phyloP scores from a whole-genome alignment of 441 rosid species.

The Raphanus hybrid region DNA sequence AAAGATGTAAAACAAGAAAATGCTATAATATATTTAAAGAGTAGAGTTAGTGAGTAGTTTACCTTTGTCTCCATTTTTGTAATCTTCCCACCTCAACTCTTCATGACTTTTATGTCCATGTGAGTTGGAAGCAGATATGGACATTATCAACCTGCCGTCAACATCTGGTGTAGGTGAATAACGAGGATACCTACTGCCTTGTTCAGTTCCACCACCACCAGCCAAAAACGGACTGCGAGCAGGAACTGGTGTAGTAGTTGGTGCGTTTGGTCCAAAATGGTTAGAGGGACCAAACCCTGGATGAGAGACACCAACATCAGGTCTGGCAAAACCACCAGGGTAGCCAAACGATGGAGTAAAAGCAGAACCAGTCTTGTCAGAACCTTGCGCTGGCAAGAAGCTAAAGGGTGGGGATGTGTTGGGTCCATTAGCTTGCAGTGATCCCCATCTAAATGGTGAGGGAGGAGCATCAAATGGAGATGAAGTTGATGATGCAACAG shows the following conservation, averaged over 20 bases:
- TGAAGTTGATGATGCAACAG: neutral
- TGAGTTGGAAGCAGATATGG: slow-evolving; percentile 29
- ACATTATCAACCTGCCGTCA: neutral
- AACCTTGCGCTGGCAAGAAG: neutral
- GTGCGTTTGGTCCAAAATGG: neutral
- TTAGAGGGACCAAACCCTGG: slow-evolving; percentile 20
- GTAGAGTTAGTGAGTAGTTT: neutral
- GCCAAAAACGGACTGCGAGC: too few species aligned
- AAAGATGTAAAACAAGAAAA: slow-evolving; percentile 7
- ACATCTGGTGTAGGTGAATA: slow-evolving; percentile 19
- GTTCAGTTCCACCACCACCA: neutral
- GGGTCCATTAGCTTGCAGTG: slow-evolving; percentile 16
- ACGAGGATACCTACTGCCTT: slow-evolving; percentile 14
- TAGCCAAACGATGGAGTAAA: neutral
- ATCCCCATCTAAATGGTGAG: neutral
- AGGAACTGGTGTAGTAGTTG: neutral
- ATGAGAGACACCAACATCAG: neutral
- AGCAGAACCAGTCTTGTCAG: neutral
- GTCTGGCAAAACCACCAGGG: neutral
- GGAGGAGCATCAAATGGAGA: neutral
- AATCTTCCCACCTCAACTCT: slow-evolving; percentile 36
- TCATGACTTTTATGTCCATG: slow-evolving; percentile 29
- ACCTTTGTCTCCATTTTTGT: slow-evolving; percentile 30
- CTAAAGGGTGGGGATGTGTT: neutral
- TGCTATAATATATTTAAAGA: neutral